Evolutionary conservation across 805 yeast species (phyloP).

Genomic region (Sporopachydermia lactativora): DNA sequence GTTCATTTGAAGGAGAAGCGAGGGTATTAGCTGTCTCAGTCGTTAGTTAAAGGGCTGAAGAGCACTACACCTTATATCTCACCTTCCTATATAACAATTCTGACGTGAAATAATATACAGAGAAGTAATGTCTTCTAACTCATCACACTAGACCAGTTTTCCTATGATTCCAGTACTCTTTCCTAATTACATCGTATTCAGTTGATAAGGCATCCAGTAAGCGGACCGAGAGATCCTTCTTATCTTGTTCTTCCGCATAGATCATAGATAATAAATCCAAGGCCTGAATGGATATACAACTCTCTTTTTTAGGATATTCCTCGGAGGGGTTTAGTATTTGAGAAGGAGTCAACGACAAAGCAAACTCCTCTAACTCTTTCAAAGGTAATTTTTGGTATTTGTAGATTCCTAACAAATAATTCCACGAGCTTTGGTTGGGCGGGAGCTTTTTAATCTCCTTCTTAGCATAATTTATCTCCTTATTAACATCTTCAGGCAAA

Average conservation of each 20-base stretch:
- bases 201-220: constrained; percentile 36
- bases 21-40: too few relatives aligned
- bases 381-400: constrained; percentile 18
- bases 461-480: constrained; percentile 42
- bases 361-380: constrained; percentile 30
- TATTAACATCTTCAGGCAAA: constrained; percentile 14
- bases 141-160: too few relatives aligned
- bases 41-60: too few relatives aligned
- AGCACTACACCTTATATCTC: too few relatives aligned
- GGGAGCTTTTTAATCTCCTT: constrained; percentile 45
- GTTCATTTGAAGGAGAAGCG: too few relatives aligned
- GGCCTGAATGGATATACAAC: constrained; percentile 26
- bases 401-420: constrained; percentile 54
- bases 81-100: too few relatives aligned
- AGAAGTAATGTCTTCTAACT: too few relatives aligned
- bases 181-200: constrained; percentile 48
- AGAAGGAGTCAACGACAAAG: constrained; percentile 11
- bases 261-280: constrained; percentile 35
- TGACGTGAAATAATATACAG: too few relatives aligned
- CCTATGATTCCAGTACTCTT: constrained; percentile 45
- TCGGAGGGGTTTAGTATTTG: constrained; percentile 5
- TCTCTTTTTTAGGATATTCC: constrained; percentile 13
- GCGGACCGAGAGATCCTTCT: constrained; percentile 22
- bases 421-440: constrained; percentile 79
- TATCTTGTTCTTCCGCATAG: constrained; percentile 10